phyloP scores from a whole-genome alignment of 257 asterid genomes.

The Jaltomata sinuosa region DNA sequence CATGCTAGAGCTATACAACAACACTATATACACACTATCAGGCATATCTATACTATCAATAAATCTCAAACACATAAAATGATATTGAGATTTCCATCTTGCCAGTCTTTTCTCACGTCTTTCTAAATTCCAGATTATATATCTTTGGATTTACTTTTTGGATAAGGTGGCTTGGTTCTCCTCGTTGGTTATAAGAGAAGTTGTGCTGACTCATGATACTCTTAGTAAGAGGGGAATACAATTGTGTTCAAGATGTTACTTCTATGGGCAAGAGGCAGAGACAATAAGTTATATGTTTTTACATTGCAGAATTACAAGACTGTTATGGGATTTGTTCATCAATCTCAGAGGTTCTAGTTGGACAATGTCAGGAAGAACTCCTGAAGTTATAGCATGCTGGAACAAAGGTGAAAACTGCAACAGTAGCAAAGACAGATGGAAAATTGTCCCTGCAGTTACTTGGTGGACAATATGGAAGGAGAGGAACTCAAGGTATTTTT shows the following conservation, averaged over 20 bases:
- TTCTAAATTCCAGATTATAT: not conserved
- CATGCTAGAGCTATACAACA: not conserved
- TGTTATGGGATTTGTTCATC: not conserved
- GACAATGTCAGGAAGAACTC: not conserved
- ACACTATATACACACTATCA: not conserved
- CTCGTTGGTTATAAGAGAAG: not conserved
- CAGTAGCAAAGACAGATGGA: not conserved
- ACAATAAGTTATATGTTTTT: not conserved
- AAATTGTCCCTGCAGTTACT: not conserved
- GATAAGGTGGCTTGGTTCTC: not conserved
- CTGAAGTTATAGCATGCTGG: not conserved
- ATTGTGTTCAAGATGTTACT: not conserved
- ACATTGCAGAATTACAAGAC: not conserved
- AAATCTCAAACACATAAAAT: not conserved
- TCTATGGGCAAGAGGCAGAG: not conserved
- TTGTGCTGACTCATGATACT: not conserved
- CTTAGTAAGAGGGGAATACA: not conserved
- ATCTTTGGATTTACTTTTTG: not conserved
- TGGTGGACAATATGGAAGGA: not conserved
- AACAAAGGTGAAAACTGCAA: not conserved
- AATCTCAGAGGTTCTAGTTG: not conserved
- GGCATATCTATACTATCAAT: not conserved
- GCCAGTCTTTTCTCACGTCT: not conserved
- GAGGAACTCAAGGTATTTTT: not conserved
- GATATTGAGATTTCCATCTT: not conserved